A percentile compares a stretch with the other conserved stretches of the same genome.
Conservation (phyloP, 1,284 basidiomycete species). For the Wolfiporia cocos region DNA sequence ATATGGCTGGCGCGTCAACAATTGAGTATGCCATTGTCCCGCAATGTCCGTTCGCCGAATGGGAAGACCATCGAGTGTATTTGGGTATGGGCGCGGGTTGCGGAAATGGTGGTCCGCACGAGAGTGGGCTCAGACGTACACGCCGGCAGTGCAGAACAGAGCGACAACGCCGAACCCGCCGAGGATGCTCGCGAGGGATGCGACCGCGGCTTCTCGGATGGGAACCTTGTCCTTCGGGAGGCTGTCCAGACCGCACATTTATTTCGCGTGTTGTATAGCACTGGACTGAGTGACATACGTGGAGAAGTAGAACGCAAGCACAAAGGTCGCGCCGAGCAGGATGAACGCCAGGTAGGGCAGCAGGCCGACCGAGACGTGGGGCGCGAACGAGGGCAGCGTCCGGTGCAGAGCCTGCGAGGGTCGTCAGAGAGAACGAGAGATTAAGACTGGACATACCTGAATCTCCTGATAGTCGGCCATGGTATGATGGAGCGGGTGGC, state of each 20-base stretch:
- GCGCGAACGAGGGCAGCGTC: constrained; percentile 56
- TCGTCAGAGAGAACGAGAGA: constrained; percentile 3
- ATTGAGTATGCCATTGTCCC: constrained; percentile 38
- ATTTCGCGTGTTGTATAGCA: constrained; percentile 13
- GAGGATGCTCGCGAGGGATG: constrained; percentile 67
- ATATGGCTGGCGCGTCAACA: constrained; percentile 75
- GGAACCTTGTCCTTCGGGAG: constrained; percentile 67
- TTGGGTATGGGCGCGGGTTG: too few species aligned
- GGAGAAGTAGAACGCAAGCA: constrained; percentile 82
- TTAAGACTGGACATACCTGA: constrained; percentile 28
- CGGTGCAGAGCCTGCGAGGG: constrained; percentile 43
- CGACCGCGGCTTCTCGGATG: constrained; percentile 64
- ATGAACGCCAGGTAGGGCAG: constrained; percentile 74
- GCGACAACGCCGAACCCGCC: constrained; percentile 84
- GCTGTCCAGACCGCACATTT: constrained; percentile 31
- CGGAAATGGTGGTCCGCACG: too few species aligned
- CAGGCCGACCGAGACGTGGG: constrained; percentile 55
- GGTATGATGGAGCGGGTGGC: constrained; percentile 10
- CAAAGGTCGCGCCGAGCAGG: constrained; percentile 70
- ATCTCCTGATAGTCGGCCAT: constrained; percentile 38
- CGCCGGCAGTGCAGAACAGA: constrained; percentile 81
- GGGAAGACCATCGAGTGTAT: too few species aligned
- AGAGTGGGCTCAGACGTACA: constrained; percentile 64
- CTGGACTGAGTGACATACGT: constrained; percentile 50
- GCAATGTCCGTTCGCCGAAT: too few species aligned